Evolutionary conservation across 2,329 filamentous ascomycete genomes (phyloP), one percentile per base, ranked within the genome.

Genomic region (Rhinocladiella similis): DNA sequence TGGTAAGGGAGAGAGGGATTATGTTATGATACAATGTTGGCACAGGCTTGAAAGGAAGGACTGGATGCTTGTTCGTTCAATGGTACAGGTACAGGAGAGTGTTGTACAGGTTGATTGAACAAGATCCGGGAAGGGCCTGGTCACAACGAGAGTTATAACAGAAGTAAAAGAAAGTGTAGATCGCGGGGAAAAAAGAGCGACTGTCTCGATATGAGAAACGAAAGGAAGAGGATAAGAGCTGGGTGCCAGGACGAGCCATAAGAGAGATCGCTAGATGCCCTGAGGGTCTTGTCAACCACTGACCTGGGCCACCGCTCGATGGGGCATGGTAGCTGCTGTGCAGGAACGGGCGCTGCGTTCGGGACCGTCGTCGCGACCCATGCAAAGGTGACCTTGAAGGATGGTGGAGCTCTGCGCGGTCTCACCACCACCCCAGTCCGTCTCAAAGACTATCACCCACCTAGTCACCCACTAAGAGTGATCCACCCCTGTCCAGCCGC

Each of bases 11-110:
- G n/a, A 47, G 48, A 47, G 39, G 47, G 57, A 60, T 54, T 56
- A 60, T 55, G 57, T 39, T 63, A 56, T 61, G 53, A 38, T 59
- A 59, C 39, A 60, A 60, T 56, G 54, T 59, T 60, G 58, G 53
- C 56, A 63, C 60, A 63, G 60, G 63, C 57, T 59, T 54, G 38
- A 53, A 66, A 65, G 50, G 62, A 64, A 66, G 61, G 62, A 64
- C 62, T 63, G 62, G 62, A 64, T 57, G 59, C 46, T 50, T 63
- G 63, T 64, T 65, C 63, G 64, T 38, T 52, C 47, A 38, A 27
- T 29, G 54, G 53, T 59, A 56, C 56, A 55, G 54, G 53, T 59
- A 56, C 56, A 55, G 54, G 33, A 54, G 14, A 47, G 55, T 63
- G 56, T 64, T 59, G 59, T 63, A 64, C 60, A 64, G 50, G 51